Base-by-base conservation (phyloP, 2,329 filamentous ascomycete genomes). In the Curvularia spicifera region DNA sequence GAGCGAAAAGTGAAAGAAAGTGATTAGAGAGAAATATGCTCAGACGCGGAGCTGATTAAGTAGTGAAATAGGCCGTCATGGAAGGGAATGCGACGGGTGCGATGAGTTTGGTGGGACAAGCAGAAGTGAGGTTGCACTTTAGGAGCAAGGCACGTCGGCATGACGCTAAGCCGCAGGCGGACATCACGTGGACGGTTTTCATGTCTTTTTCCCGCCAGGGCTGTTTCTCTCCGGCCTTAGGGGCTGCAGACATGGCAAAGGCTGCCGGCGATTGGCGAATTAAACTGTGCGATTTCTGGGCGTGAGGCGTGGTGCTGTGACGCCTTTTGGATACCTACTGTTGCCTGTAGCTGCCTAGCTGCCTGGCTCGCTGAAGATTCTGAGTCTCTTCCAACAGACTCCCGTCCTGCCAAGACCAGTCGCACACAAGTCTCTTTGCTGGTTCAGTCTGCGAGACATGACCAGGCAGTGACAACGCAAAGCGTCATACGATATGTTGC, bases 291-390 rank as follows among this genome's bases (percentile, higher is more conserved):
- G 28, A 47, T 18, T 42, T n/a, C 9, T 39, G 56, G 46, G 51
- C 58, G 49, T 59, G 46, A 37, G 44, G 31, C 31, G 24, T 13
- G 52, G 51, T 52, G 51, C 31, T 29, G 43, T 37, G 59, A 33
- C 66, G 63, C 67, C 68, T 73, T 62, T 46, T 47, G 42, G 56
- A 33, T 65, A 62, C 67, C 65, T 66, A 51, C 44, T 43, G 63
- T 52, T 74, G 68, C 71, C 71, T 75, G 57, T 63, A 65, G 73
- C 65, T 76, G 71, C 74, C 74, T 76, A 51, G 51, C 20, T 37
- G 53, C 53, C 46, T 60, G 52, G 51, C 20, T 37, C 51, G 51
- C 46, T 60, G 52, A 64, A 55, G 53, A 52, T 56, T 13, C 35
- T 40, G 20, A 52, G 51, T n/a, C 33, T 37, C 33, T 37, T 3